Conservation (phyloP, 176 grass and related monocot genomes). For the Poa annua region DNA sequence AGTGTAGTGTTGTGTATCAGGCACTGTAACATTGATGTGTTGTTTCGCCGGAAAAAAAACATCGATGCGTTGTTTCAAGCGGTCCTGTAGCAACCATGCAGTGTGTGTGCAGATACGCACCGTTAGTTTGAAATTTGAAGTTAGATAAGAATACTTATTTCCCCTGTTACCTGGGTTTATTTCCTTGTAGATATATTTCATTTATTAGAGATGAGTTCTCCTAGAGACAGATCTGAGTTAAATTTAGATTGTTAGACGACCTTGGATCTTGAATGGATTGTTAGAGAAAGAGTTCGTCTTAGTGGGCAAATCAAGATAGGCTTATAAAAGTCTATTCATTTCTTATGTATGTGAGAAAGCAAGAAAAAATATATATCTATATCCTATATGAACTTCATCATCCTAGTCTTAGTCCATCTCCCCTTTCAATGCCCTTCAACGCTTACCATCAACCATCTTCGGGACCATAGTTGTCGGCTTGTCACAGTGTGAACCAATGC, state of each 20-base stretch:
- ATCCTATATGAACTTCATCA: not conserved
- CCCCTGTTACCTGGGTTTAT: not conserved
- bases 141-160: not conserved
- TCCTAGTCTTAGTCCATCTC: not conserved
- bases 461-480: not conserved
- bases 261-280: not conserved
- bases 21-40: not conserved
- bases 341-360: not conserved
- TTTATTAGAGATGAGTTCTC: not conserved
- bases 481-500: not conserved
- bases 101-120: not conserved
- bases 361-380: not conserved
- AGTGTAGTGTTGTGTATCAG: not conserved
- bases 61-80: not conserved
- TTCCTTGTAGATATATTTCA: not conserved
- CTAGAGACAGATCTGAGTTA: conserved; percentile 7
- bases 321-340: not conserved
- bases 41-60: not conserved
- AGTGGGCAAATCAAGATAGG: not conserved
- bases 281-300: not conserved
- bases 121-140: not conserved
- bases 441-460: conserved; percentile 7
- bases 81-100: not conserved
- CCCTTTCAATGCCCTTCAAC: conserved; percentile 3
- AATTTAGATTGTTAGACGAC: not conserved